Percentiles rank a stretch among this genome's conserved stretches.
Evolutionary conservation across 208 protist species (phyloP).

Genomic region (Leishmania aethiopica): DNA sequence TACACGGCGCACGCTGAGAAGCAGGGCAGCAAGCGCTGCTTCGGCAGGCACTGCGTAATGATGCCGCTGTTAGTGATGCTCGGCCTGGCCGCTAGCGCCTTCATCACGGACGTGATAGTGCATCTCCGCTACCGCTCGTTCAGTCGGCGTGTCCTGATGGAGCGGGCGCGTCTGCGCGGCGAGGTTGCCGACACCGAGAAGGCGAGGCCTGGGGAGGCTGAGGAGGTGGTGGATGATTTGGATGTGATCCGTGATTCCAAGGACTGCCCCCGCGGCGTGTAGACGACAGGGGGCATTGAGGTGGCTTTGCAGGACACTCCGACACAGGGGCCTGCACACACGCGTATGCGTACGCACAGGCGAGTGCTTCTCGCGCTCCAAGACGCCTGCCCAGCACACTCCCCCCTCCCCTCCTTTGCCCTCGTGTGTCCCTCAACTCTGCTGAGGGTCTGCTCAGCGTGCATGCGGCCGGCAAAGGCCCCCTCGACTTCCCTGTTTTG

Average conservation of each 20-base stretch:
- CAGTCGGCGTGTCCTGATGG: conserved; percentile 37
- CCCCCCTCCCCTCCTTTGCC: neutral
- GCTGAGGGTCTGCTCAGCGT: neutral
- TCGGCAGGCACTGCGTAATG: conserved; percentile 36
- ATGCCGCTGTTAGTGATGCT: conserved; percentile 56
- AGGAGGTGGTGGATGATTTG: neutral
- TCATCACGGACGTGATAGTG: conserved; percentile 40
- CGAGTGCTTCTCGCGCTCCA: neutral
- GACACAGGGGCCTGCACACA: neutral
- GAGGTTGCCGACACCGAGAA: conserved; percentile 20
- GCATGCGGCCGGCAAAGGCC: neutral
- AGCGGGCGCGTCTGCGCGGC: conserved; percentile 40
- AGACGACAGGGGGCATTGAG: neutral
- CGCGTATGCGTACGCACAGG: neutral
- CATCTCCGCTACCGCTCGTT: conserved; percentile 46
- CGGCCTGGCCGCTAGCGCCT: conserved; percentile 32
- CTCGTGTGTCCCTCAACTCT: neutral
- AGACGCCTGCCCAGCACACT: neutral
- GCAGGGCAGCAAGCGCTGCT: conserved; percentile 28
- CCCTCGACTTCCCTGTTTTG: too few species aligned
- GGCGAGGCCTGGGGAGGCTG: neutral
- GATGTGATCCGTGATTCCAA: neutral
- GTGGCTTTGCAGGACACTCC: neutral
- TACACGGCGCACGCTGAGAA: conserved; percentile 56
- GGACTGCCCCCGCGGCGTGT: neutral